Evolutionary conservation across 176 grass and related monocot genomes (phyloP).

Genomic region (Avena atlantica): DNA sequence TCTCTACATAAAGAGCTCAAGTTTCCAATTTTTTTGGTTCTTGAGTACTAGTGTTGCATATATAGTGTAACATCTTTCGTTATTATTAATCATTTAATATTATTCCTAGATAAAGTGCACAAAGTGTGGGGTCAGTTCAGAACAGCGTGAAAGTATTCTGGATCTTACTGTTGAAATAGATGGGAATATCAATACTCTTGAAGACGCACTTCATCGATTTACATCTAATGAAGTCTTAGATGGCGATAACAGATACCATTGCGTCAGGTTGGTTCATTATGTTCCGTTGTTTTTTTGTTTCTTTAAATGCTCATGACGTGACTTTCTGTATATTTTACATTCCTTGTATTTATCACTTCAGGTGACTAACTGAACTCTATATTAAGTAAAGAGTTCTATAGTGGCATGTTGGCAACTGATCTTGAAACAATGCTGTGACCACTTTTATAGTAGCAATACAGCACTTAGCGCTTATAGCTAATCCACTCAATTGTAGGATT

Average conservation of each 20-base stretch:
- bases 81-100: conserved; percentile 31
- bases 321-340: not conserved
- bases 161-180: conserved; percentile 95
- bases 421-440: conserved; percentile 25
- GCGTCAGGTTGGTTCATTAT: conserved; percentile 63
- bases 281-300: too few species aligned
- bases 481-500: conserved; percentile 30
- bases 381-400: conserved; percentile 10
- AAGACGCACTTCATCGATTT: conserved; percentile 81
- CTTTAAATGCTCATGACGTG: not conserved
- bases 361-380: not conserved
- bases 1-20: not conserved
- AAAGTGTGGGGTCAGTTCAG: conserved; percentile 77
- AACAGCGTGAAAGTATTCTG: conserved; percentile 73
- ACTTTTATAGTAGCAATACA: conserved; percentile 20
- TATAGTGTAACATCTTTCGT: conserved; percentile 12
- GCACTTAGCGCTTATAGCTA: not conserved
- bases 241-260: conserved; percentile 87
- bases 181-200: conserved; percentile 76
- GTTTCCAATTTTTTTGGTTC: conserved; percentile 30
- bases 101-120: conserved; percentile 83
- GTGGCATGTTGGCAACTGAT: conserved; percentile 29
- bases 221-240: conserved; percentile 87
- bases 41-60: conserved; percentile 23
- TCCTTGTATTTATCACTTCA: conserved; percentile 15